Conservation (phyloP, 768 basidiomycete genomes). For the Cystofilobasidium bisporidii region DNA sequence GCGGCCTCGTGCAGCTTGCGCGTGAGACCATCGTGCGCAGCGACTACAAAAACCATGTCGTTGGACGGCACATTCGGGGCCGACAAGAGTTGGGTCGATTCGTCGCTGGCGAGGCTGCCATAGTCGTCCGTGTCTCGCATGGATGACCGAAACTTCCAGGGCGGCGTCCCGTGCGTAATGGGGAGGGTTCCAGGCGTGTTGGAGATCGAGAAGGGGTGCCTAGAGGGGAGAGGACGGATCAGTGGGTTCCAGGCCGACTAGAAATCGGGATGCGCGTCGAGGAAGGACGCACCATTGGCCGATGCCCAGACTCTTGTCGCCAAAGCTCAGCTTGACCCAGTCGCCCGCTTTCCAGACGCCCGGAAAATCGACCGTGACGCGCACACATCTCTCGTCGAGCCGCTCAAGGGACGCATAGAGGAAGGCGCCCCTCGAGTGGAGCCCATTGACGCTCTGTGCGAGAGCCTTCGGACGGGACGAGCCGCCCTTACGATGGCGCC, state of each 20-base stretch:
- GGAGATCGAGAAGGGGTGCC: conserved; percentile 16
- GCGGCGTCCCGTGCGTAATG: conserved; percentile 3
- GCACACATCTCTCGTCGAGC: conserved; percentile 21
- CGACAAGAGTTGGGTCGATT: conserved; percentile 3
- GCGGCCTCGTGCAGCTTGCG: not conserved
- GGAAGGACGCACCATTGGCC: conserved; percentile 14
- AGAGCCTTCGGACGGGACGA: not conserved
- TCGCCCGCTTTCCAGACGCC: conserved; percentile 17
- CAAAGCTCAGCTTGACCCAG: conserved; percentile 17
- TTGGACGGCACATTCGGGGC: not conserved
- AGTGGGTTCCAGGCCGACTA: not conserved
- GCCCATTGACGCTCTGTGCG: not conserved
- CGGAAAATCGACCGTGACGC: conserved; percentile 5
- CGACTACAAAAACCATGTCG: conserved; percentile 13
- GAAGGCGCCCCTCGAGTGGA: not conserved
- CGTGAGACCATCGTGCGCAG: conserved; percentile 14
- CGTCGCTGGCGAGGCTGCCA: not conserved
- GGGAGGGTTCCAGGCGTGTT: not conserved
- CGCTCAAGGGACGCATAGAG: conserved; percentile 3
- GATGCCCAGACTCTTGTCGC: not conserved
- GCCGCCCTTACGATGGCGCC: not conserved
- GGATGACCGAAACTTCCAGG: not conserved
- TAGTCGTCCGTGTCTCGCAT: not conserved
- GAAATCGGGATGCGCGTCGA: not conserved
- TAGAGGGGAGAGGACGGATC: too few relatives aligned